A percentile compares a stretch with the other conserved stretches of the same genome.
Evolutionary conservation across 2,329 filamentous ascomycete species (phyloP).

Genomic region (Neofusicoccum kwambonambiense): DNA sequence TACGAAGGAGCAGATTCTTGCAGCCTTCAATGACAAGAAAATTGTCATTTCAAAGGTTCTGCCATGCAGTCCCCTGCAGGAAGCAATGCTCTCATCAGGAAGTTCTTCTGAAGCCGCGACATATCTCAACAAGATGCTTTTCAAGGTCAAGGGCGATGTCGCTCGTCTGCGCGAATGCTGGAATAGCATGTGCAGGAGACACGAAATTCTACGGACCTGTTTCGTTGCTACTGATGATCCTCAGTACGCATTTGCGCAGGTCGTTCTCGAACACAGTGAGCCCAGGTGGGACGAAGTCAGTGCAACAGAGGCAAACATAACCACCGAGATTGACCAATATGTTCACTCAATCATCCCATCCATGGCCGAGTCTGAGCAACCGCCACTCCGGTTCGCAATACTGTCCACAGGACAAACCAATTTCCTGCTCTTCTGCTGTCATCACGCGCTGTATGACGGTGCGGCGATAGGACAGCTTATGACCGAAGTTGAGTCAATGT

Average conservation of each 20-base stretch:
- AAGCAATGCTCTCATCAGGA: slow-evolving; percentile 74
- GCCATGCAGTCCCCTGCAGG: slow-evolving; percentile 84
- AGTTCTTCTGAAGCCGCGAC: slow-evolving; percentile 45
- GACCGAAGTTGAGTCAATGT: slow-evolving; percentile 65
- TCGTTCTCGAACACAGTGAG: slow-evolving; percentile 57
- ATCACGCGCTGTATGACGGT: slow-evolving; percentile 87
- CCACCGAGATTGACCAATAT: slow-evolving; percentile 43
- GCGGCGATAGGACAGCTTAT: slow-evolving; percentile 70
- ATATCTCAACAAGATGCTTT: slow-evolving; percentile 72
- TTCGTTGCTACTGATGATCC: slow-evolving; percentile 66
- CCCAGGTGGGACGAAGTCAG: slow-evolving; percentile 41
- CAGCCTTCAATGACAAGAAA: slow-evolving; percentile 31
- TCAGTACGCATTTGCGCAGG: slow-evolving; percentile 67
- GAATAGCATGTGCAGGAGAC: slow-evolving; percentile 61
- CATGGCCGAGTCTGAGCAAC: slow-evolving; percentile 39
- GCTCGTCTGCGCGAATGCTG: slow-evolving; percentile 59
- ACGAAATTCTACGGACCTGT: slow-evolving; percentile 74
- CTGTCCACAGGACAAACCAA: slow-evolving; percentile 23
- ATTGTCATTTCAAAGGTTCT: slow-evolving; percentile 57
- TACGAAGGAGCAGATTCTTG: background rate
- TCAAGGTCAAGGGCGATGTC: slow-evolving; percentile 57
- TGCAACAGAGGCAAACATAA: slow-evolving; percentile 28
- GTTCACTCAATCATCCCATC: slow-evolving; percentile 46
- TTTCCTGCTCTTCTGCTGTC: slow-evolving; percentile 55
- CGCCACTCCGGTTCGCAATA: slow-evolving; percentile 39